Conservation (phyloP, 495 filamentous ascomycete species). For the Cercophora samala region DNA sequence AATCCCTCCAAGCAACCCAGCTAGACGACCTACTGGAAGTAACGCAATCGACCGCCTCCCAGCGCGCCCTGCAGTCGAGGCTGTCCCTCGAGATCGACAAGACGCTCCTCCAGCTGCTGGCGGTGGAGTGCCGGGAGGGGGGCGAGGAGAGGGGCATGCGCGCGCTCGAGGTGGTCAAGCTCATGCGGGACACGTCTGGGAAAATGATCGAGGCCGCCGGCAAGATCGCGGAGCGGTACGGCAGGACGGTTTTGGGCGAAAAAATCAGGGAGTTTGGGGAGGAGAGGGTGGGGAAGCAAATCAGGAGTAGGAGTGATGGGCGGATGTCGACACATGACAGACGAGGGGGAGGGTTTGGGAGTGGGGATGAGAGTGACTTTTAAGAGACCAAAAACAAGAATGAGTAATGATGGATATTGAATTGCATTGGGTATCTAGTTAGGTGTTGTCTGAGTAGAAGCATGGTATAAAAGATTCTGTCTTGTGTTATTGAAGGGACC, state of each 20-base stretch:
- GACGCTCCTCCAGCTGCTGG: constrained; percentile 82
- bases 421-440: background rate
- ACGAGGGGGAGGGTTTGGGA: constrained; percentile 8
- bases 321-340: background rate
- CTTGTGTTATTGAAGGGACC: background rate
- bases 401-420: background rate
- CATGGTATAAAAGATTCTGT: background rate
- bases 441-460: background rate
- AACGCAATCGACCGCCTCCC: constrained; percentile 48
- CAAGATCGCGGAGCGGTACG: constrained; percentile 79
- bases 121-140: constrained; percentile 82
- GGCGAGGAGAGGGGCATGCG: constrained; percentile 86
- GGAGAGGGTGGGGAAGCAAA: constrained; percentile 50
- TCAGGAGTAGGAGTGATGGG: constrained; percentile 42
- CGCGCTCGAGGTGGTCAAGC: constrained; percentile 73
- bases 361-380: constrained; percentile 18
- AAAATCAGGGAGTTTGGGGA: constrained; percentile 83
- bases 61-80: constrained; percentile 64
- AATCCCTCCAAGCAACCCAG: constrained; percentile 64
- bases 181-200: constrained; percentile 75
- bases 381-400: background rate
- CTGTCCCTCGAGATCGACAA: constrained; percentile 83
- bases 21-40: constrained; percentile 65
- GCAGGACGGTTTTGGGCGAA: constrained; percentile 69
- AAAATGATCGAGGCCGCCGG: constrained; percentile 82